phyloP scores from a whole-genome alignment of 2,329 filamentous ascomycete genomes.

The Diaporthe ilicicola region DNA sequence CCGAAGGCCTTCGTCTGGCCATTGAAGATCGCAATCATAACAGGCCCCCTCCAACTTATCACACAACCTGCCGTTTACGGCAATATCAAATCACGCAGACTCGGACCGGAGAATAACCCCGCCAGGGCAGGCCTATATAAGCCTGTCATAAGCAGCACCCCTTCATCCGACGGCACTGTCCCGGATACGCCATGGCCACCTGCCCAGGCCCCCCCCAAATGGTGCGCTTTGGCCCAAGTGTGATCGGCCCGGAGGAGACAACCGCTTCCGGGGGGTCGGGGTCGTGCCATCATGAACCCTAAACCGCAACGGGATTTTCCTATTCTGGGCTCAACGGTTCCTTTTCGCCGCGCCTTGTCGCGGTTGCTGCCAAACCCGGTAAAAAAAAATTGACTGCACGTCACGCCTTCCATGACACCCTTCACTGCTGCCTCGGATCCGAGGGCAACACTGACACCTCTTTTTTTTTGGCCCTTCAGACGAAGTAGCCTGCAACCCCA shows the following conservation, averaged over 20 bases:
- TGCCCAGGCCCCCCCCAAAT: neutral
- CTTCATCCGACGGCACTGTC: neutral
- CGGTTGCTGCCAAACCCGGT: neutral
- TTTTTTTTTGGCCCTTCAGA: neutral
- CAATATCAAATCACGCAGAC: conserved; percentile 7
- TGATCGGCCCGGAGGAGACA: conserved; percentile 1
- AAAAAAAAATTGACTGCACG: neutral
- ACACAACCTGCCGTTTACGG: neutral
- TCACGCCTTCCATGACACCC: neutral
- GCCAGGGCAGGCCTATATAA: neutral
- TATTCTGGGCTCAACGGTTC: conserved; percentile 6
- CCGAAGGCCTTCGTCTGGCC: neutral
- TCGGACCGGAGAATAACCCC: neutral
- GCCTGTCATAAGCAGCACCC: conserved; percentile 6
- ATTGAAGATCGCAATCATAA: conserved; percentile 2
- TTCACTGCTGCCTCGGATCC: neutral
- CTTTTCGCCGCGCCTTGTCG: conserved; percentile 2
- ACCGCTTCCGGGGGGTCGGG: conserved; percentile 12
- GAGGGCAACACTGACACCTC: neutral
- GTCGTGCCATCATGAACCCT: conserved; percentile 1
- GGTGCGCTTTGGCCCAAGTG: conserved; percentile 11
- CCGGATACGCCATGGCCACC: neutral
- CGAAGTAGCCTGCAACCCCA: neutral
- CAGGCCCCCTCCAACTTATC: neutral
- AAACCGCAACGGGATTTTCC: neutral